Percentiles rank a stretch among this genome's conserved stretches.
phyloP scores from a whole-genome alignment of 345 rosid genomes.

The Zanthoxylum bungeanum region DNA sequence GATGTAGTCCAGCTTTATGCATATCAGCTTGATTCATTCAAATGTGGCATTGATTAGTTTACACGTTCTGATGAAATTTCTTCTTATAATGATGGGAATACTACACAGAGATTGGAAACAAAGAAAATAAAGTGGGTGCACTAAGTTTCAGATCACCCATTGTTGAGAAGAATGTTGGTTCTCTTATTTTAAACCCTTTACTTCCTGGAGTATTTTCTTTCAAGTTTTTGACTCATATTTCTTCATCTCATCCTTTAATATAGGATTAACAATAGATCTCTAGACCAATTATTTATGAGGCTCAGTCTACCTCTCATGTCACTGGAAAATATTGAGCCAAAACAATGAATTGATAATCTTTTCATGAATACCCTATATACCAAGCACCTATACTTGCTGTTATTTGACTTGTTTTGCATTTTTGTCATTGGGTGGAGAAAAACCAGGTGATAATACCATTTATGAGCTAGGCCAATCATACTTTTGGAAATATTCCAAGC shows the following conservation, averaged over 20 bases:
- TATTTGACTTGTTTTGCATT: not conserved
- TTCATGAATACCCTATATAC: not conserved
- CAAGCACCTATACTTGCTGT: not conserved
- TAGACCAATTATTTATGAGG: not conserved
- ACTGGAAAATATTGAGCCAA: not conserved
- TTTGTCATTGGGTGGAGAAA: not conserved
- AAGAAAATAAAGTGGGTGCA: not conserved
- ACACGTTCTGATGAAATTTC: not conserved
- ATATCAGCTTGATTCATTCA: conserved; percentile 21
- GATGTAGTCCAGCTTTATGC: not conserved
- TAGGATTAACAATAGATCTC: not conserved
- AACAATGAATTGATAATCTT: not conserved
- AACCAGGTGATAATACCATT: not conserved
- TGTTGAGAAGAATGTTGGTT: not conserved
- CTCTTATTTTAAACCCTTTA: not conserved
- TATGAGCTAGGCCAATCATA: not conserved
- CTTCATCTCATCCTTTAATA: not conserved
- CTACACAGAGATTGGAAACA: not conserved
- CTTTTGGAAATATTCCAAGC: not conserved
- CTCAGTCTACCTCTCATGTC: not conserved
- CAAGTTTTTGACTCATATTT: not conserved
- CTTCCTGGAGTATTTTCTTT: not conserved
- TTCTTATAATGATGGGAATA: not conserved
- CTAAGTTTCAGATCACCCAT: not conserved
- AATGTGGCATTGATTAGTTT: not conserved